Evolutionary conservation across 2,329 filamentous ascomycete genomes (phyloP).

Genomic region (Ceratocystis huliohia): DNA sequence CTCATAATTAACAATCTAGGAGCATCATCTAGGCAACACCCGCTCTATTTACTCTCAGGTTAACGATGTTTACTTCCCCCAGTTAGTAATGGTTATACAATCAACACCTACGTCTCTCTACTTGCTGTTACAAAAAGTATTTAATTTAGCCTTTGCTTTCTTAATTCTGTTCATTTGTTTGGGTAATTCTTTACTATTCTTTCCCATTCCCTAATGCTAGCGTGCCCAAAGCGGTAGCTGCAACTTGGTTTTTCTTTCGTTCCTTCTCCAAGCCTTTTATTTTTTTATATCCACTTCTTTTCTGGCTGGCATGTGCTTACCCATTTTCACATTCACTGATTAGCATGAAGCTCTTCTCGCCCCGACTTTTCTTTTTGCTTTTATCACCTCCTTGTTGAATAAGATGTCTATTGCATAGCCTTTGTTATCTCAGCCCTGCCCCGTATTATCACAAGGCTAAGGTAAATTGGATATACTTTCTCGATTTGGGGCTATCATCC

Average conservation of each 20-base stretch:
- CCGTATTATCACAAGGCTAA: slow-evolving; percentile 6
- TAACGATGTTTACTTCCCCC: neutral
- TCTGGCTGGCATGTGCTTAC: slow-evolving; percentile 15
- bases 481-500: neutral
- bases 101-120: neutral
- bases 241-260: slow-evolving; percentile 3
- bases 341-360: slow-evolving; percentile 8
- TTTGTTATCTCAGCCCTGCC: neutral
- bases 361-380: neutral
- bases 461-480: neutral
- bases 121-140: neutral
- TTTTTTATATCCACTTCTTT: neutral
- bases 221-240: neutral
- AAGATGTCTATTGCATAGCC: neutral
- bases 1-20: neutral
- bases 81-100: neutral
- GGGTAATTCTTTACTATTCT: neutral
- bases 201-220: neutral
- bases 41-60: neutral
- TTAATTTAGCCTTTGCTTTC: neutral
- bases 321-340: slow-evolving; percentile 8
- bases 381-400: neutral
- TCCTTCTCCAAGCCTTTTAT: neutral
- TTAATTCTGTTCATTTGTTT: slow-evolving; percentile 6
- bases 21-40: neutral